These are phyloP conservation scores for Calonectria naviculata DNA, from an alignment of 2,329 filamentous ascomycete genomes.

Conservation along the genomic window DNA sequence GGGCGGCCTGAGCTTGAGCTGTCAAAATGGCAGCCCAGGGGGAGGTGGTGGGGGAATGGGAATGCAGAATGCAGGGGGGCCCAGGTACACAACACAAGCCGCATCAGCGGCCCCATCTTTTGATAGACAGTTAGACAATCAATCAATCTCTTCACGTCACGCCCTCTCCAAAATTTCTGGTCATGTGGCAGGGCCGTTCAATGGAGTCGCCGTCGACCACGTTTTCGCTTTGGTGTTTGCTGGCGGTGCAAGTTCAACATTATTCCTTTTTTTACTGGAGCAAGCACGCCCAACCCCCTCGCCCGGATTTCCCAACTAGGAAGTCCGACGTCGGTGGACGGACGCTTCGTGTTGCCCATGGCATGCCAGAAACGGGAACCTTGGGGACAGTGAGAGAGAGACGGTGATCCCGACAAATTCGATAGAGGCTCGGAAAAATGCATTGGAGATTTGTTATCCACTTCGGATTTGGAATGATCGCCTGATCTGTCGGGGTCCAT, in stretches of 20 bases:
- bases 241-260: conserved; percentile 3
- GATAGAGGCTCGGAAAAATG: neutral
- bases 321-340: conserved; percentile 6
- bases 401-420: neutral
- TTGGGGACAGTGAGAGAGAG: neutral
- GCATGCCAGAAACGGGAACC: conserved; percentile 15
- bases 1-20: conserved; percentile 6
- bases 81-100: neutral
- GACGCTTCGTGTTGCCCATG: neutral
- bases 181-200: conserved; percentile 11
- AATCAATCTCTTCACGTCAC: conserved; percentile 17
- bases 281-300: neutral
- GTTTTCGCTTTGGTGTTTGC: neutral
- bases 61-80: neutral
- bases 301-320: conserved; percentile 21
- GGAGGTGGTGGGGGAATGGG: neutral
- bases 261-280: neutral
- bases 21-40: neutral
- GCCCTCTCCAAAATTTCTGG: neutral
- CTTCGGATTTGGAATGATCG: neutral
- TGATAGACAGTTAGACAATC: neutral
- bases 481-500: neutral
- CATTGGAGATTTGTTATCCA: neutral
- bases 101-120: neutral
- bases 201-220: neutral